Evolutionary conservation across 2,329 filamentous ascomycete species (phyloP).

Genomic region (Diplodia seriata): DNA sequence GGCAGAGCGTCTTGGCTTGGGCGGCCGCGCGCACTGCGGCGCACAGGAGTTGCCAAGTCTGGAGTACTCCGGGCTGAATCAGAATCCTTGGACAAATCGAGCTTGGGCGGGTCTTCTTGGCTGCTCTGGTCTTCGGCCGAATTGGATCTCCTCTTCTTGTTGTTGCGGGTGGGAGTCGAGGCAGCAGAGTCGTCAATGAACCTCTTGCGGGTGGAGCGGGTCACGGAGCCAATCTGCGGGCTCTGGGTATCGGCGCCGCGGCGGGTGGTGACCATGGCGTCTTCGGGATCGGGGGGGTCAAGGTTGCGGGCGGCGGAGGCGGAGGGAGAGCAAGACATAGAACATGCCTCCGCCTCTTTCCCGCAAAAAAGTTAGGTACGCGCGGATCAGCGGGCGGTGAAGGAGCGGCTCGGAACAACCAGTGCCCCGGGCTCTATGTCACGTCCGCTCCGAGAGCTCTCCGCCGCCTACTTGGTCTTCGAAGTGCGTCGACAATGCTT

Average conservation of each 20-base stretch:
- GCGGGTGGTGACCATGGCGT: conserved; percentile 32
- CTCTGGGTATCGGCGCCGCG: conserved; percentile 29
- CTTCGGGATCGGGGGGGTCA: conserved; percentile 32
- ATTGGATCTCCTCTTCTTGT: conserved; percentile 25
- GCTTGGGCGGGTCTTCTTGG: conserved; percentile 4
- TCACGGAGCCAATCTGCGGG: conserved; percentile 16
- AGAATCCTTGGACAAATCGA: too few relatives aligned
- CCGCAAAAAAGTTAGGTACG: conserved; percentile 18
- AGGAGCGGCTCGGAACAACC: not conserved
- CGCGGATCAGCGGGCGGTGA: conserved; percentile 25
- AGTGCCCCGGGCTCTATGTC: not conserved
- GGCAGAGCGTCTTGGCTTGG: conserved; percentile 7
- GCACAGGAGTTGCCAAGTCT: conserved; percentile 2
- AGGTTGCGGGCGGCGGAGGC: conserved; percentile 5
- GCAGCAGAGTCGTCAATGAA: conserved; percentile 25
- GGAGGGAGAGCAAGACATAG: conserved; percentile 41
- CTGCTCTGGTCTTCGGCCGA: conserved; percentile 6
- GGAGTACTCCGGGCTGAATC: not conserved
- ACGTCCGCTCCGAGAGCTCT: not conserved
- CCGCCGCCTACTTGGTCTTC: not conserved
- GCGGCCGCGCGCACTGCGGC: conserved; percentile 6
- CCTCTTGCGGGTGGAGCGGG: conserved; percentile 29
- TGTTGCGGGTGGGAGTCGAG: conserved; percentile 17
- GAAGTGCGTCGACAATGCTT: conserved; percentile 9
- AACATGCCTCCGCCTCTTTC: not conserved